Evolutionary conservation across 441 rosid species (phyloP), one percentile per base, ranked within the genome.

Genomic region (Gossypium gossypioides): DNA sequence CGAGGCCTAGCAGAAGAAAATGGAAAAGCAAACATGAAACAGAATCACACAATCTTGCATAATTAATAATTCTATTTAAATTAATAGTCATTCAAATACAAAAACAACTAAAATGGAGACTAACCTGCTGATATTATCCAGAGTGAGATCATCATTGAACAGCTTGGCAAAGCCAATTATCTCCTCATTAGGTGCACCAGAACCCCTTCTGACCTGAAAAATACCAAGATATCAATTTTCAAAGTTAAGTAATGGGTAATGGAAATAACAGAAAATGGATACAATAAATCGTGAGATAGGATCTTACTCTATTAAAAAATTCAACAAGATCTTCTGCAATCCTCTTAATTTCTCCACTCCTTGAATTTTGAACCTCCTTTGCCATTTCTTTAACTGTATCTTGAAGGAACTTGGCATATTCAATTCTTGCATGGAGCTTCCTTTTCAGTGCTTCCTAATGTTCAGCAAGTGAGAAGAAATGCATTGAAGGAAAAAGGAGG

Each of bases 361-460:
- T 84, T 0, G 91, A 85, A 71, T 77, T 87, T 72, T 94, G 97
- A 74, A 94, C 88, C 85, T 94, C 98, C 82, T 90, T 92, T 75
- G 97, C 97, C 97, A 94, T 94, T 89, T 92, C 97, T 84, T 90
- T 90, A 37, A 90, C 97, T 3, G 89, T 88, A 61, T 86, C 93
- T 71, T 88, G 93, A 55, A 88, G 89, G 77, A 86, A 88, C 84
- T 88, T 86, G 72, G 93, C 91, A 72, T 86, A 85, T 74, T 85
- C 91, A 77, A 88, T 85, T 74, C 93, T 94, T 16, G 97, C 98
- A 84, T 80, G 87, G 22, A 95, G 82, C 81, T 77, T 86, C 79
- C 97, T 84, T 87, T 95, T 92, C 77, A 95, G 82, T 54, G 85
- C 89, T 76, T 95, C 99, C 99, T 95, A 72, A 86, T 76, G 71